Conservation (phyloP, 1,284 basidiomycete species). For the Leccinum fallax region DNA sequence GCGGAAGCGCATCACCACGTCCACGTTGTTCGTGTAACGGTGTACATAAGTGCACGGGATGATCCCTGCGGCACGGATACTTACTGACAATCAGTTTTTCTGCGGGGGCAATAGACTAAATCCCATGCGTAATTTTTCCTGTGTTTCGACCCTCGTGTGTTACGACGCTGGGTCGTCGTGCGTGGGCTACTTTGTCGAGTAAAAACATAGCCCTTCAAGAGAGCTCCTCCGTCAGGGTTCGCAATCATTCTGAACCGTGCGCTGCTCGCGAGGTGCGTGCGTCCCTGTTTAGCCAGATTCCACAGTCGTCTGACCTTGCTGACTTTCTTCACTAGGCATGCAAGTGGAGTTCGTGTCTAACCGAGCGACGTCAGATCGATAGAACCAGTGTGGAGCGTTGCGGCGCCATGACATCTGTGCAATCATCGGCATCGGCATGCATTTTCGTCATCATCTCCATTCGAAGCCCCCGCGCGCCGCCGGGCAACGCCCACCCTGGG, state of each 20-base stretch:
- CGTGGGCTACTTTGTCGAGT: neutral
- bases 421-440: constrained; percentile 17
- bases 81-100: neutral
- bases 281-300: neutral
- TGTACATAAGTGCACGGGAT: neutral
- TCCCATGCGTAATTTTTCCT: neutral
- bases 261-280: neutral
- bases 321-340: neutral
- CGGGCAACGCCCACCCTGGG: neutral
- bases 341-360: neutral
- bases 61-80: neutral
- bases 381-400: constrained; percentile 2
- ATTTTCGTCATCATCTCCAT: neutral
- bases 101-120: neutral
- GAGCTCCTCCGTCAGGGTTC: neutral
- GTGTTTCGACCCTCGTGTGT: neutral
- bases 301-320: neutral
- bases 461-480: no score
- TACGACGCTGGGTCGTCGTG: neutral
- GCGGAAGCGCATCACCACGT: neutral
- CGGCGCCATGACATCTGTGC: neutral
- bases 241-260: neutral
- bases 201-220: neutral
- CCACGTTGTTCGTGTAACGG: neutral
- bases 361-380: neutral